Conservation (phyloP, 2,329 filamentous ascomycete species). For the Apiospora koreana region DNA sequence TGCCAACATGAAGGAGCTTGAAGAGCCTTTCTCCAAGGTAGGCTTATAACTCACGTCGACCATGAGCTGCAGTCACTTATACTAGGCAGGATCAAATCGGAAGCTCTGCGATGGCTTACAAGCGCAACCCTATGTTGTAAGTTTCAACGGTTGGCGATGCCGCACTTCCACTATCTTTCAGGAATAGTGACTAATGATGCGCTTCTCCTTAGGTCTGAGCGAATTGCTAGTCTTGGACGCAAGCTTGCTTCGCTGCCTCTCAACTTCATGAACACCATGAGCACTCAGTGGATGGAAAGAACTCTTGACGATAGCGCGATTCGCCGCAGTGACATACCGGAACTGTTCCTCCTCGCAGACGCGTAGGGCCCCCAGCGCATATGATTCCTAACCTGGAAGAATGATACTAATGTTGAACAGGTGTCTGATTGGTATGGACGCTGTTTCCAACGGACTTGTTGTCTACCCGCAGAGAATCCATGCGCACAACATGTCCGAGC, state of each 20-base stretch:
- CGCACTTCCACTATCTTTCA: neutral
- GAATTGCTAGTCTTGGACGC: slow-evolving; percentile 34
- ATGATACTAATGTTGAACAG: slow-evolving; percentile 25
- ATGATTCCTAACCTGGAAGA: neutral
- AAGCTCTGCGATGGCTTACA: slow-evolving; percentile 64
- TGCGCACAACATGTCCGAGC: slow-evolving; percentile 59
- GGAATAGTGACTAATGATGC: neutral
- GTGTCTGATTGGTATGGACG: slow-evolving; percentile 69
- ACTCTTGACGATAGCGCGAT: slow-evolving; percentile 78
- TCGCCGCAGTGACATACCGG: slow-evolving; percentile 65
- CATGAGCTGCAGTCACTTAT: neutral
- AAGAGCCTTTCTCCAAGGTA: slow-evolving; percentile 68
- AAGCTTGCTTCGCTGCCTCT: slow-evolving; percentile 32
- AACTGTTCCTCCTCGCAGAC: slow-evolving; percentile 36
- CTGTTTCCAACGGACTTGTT: slow-evolving; percentile 69
- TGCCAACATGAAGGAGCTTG: slow-evolving; percentile 77
- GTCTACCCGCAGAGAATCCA: slow-evolving; percentile 77
- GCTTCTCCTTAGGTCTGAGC: slow-evolving; percentile 29
- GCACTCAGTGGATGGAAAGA: slow-evolving; percentile 75
- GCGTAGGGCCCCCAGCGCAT: neutral
- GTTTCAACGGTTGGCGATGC: neutral
- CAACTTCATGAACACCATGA: slow-evolving; percentile 65
- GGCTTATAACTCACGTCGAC: neutral
- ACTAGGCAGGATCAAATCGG: slow-evolving; percentile 61
- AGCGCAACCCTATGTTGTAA: slow-evolving; percentile 54